Conservation (phyloP, 139 green algal genomes). For the Desmodesmus armatus region DNA sequence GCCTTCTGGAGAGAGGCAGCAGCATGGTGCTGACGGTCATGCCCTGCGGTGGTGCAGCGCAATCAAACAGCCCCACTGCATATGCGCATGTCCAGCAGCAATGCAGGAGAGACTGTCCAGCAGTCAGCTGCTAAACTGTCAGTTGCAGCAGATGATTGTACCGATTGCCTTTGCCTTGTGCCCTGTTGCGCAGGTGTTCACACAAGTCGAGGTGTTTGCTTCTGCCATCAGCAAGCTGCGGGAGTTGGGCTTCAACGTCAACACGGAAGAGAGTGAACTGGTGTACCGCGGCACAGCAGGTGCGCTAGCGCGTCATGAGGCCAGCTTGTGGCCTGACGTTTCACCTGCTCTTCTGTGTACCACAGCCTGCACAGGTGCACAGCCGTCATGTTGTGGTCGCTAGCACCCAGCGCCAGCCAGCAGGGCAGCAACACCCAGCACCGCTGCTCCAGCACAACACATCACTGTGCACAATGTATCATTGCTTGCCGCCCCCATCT, state of each 20-base stretch:
- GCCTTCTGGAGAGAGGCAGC: no score
- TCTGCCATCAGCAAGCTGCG: slow-evolving; percentile 48
- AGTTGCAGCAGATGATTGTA: no score
- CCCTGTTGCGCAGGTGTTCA: slow-evolving; percentile 54
- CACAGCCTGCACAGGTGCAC: no score
- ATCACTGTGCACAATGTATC: no score
- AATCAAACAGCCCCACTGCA: no score
- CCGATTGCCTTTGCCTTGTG: background rate
- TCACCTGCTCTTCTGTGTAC: no score
- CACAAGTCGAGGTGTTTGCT: slow-evolving; percentile 43
- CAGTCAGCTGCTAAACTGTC: background rate
- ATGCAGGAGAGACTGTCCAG: no score
- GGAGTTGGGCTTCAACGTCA: slow-evolving; percentile 45
- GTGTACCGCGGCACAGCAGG: slow-evolving; percentile 58
- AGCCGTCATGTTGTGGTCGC: background rate
- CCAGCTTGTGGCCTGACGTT: no score
- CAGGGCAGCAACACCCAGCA: background rate
- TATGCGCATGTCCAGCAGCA: background rate
- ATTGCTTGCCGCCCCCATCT: background rate
- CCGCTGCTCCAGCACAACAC: no score
- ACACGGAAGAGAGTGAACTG: slow-evolving; percentile 68
- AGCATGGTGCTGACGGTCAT: no score
- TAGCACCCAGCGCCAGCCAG: background rate
- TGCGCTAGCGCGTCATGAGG: background rate
- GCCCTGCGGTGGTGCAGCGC: no score